Base-by-base conservation (phyloP, 192 early-diverging fungal genomes). In the Chytriomyces hyalinus region DNA sequence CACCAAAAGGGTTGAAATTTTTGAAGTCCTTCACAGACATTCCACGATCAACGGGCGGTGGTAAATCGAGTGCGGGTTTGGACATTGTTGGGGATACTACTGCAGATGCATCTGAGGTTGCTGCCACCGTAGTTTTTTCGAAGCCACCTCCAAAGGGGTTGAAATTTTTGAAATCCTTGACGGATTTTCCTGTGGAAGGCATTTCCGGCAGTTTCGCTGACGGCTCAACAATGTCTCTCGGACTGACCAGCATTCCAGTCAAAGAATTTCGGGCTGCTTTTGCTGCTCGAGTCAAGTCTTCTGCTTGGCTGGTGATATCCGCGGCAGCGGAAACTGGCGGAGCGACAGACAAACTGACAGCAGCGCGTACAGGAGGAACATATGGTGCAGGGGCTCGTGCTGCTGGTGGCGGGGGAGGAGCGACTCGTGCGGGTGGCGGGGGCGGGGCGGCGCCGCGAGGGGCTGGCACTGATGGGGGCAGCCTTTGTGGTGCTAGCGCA, bases 11-110 rank as follows among this genome's bases (percentile, higher is more conserved):
- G 45, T 77, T 77, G 60, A 77, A 77, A 46, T 67, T 77, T 59
- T 77, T 77, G 67, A 77, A 77, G 60, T 77, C 76, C n/a, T 77
- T 77, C 28, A 77, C 76, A 9, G 75, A 76, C 63, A 67, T 62
- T 26, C 50, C 63, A 15, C 72, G 20, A 20, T 75, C 63, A 26
- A 50, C 64, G 3, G 62, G 45, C 6, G 53, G 44, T 17, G 50
- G 17, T 8, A 66, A 7, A 45, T 66, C 67, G 22, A 43, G 13
- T 43, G 70, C 43, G 11, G 44, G 49, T 28, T 77, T 68, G 7
- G 59, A 53, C 9, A 26, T 24, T 13, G 8, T 28, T 67, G 59
- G 10, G 20, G 78, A 6, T 5, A 59, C 71, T 10, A 17, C 17
- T 73, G 62, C 65, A 36, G 28, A 47, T 13, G 68, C 22, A 60